phyloP scores from a whole-genome alignment of 2,329 filamentous ascomycete genomes.

The Akanthomyces muscarius region DNA sequence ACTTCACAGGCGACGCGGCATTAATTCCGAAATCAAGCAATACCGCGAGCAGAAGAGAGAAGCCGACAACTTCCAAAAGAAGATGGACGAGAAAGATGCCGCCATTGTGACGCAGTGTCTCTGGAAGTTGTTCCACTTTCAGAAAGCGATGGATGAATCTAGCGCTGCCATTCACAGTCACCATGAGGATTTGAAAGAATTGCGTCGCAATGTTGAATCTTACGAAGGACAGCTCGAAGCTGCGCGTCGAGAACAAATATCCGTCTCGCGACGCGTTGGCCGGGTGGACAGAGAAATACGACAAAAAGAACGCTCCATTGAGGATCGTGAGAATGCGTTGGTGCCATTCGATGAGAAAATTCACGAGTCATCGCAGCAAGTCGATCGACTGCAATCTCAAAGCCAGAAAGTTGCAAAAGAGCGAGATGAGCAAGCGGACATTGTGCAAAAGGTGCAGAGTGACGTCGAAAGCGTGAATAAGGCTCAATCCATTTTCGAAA shows the following conservation, averaged over 20 bases:
- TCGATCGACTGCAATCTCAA: constrained; percentile 63
- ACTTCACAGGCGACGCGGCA: constrained; percentile 81
- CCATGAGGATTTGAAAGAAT: constrained; percentile 91
- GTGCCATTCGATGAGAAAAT: constrained; percentile 93
- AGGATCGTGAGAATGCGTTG: constrained; percentile 78
- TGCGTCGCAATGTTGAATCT: constrained; percentile 79
- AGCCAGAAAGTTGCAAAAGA: constrained; percentile 72
- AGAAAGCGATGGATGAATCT: constrained; percentile 88
- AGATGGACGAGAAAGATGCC: constrained; percentile 83
- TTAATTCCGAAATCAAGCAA: constrained; percentile 97
- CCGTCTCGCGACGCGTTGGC: constrained; percentile 69
- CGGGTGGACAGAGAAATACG: constrained; percentile 85
- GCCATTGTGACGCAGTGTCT: constrained; percentile 90
- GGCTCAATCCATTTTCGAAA: constrained; percentile 82
- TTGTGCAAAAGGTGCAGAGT: constrained; percentile 71
- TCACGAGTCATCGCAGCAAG: constrained; percentile 66
- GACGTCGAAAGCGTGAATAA: constrained; percentile 83
- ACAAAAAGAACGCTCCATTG: constrained; percentile 78
- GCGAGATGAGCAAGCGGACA: constrained; percentile 64
- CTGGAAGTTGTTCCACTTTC: constrained; percentile 96
- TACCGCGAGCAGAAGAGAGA: constrained; percentile 97
- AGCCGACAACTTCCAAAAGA: constrained; percentile 87
- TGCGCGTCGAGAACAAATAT: constrained; percentile 77
- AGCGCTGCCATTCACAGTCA: constrained; percentile 86
- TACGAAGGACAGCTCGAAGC: constrained; percentile 77